Evolutionary conservation across 2,329 filamentous ascomycete species (phyloP).

Genomic region (Aspergillus sojae): DNA sequence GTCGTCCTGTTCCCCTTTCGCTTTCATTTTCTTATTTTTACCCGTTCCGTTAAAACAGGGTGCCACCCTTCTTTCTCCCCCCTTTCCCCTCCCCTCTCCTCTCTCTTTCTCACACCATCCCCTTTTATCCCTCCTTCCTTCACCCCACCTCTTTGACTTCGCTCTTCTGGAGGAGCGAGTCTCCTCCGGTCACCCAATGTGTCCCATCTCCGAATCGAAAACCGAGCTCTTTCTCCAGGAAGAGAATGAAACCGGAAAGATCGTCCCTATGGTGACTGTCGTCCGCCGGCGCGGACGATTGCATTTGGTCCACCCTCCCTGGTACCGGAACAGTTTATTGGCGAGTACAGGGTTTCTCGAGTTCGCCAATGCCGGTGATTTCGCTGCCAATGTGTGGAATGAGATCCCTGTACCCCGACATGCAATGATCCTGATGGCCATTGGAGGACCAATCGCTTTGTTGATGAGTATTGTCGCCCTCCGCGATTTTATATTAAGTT

Average conservation of each 20-base stretch:
- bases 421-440: conserved; percentile 53
- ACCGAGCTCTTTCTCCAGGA: conserved; percentile 2
- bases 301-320: conserved; percentile 29
- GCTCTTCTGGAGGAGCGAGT: conserved; percentile 7
- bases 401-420: conserved; percentile 52
- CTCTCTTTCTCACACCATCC: neutral
- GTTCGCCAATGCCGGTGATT: conserved; percentile 59
- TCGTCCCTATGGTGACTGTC: conserved; percentile 19
- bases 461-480: conserved; percentile 51
- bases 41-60: neutral
- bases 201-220: conserved; percentile 11
- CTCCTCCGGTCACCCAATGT: conserved; percentile 20
- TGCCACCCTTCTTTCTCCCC: neutral
- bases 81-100: neutral
- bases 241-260: conserved; percentile 6
- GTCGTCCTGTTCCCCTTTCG: neutral
- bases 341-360: conserved; percentile 55
- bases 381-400: conserved; percentile 63
- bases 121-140: neutral
- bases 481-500: conserved; percentile 48
- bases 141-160: neutral
- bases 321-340: conserved; percentile 40
- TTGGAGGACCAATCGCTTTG: conserved; percentile 54
- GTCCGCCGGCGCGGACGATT: conserved; percentile 19
- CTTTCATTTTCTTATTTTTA: neutral